Evolutionary conservation across 768 basidiomycete species (phyloP), one percentile per base, ranked within the genome.

Genomic region (Candolleomyces eurysporus): DNA sequence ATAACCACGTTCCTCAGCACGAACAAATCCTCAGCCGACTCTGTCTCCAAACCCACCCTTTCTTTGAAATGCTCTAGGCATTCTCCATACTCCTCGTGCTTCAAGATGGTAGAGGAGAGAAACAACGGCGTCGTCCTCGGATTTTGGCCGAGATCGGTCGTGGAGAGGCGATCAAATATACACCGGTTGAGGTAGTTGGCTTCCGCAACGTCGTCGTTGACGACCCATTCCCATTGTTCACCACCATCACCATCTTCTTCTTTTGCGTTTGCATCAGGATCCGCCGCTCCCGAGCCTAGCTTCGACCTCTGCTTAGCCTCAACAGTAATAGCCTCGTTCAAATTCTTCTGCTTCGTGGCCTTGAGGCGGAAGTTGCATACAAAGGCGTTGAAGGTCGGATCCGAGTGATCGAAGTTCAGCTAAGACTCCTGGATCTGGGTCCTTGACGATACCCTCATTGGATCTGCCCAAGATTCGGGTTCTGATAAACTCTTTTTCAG

Each of bases 361-460:
- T 19, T 58, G 50, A 73, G 60, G 19, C 71, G 68, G 70, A 81
- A 80, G 68, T 82, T 81, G 69, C 73, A 74, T 2, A 75, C 72
- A 59, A 82, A 82, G 2, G 75, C 70, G 59, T 81, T 80, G 69
- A 82, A 82, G 72, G 62, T 82, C 81, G 7, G 75, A 74, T 17
- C 78, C 79, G 9, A 70, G 62, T 0, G 57, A 31, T 13, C 54
- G 54, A 11, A 70, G 32, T 48, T 64, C 56, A 11, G 32, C 43
- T 40, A 66, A 56, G 43, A 62, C 61, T 2, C 61, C 60, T 13
- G 61, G 59, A 52, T 65, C 58, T 10, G 51, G 31, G 60, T 78
- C 71, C n/a, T 65, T 51, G 36, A 70, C 56, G 22, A 78, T 46
- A 5, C 73, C 74, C 19, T 64, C 62, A 64, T 79, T 76, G 7